Percentiles rank a stretch among this genome's conserved stretches.
These are phyloP conservation scores for Collybia nuda DNA, from an alignment of 768 basidiomycete genomes.

Conservation along the genomic window DNA sequence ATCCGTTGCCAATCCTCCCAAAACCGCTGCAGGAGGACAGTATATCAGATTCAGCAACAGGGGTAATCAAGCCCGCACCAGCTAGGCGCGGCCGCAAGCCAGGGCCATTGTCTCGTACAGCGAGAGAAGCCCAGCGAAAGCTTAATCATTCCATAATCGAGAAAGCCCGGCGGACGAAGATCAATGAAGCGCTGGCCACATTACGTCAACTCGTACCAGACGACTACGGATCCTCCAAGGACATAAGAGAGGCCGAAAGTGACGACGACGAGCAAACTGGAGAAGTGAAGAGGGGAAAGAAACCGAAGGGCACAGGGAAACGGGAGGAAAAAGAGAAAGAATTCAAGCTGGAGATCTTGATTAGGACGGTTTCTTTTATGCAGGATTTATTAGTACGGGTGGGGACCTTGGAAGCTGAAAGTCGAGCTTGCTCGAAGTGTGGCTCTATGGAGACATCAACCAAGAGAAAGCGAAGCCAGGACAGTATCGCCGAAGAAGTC, in stretches of 20 bases:
- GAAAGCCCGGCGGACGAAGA: constrained; percentile 91
- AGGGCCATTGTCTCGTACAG: constrained; percentile 68
- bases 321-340: constrained; percentile 72
- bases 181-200: constrained; percentile 85
- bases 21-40: constrained; percentile 7
- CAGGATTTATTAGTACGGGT: constrained; percentile 66
- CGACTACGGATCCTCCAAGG: constrained; percentile 36
- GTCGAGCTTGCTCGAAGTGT: constrained; percentile 25
- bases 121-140: constrained; percentile 85
- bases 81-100: constrained; percentile 75
- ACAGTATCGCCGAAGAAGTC: background rate
- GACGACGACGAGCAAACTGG: constrained; percentile 38
- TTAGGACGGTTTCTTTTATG: constrained; percentile 78
- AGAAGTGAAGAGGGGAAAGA: constrained; percentile 32
- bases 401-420: constrained; percentile 30
- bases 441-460: constrained; percentile 6
- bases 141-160: constrained; percentile 96
- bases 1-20: constrained; percentile 21
- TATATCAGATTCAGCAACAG: constrained; percentile 1
- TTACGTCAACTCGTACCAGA: constrained; percentile 77
- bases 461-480: constrained; percentile 14
- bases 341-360: constrained; percentile 90
- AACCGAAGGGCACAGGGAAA: constrained; percentile 38
- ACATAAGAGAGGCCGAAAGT: constrained; percentile 5
- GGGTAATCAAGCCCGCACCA: constrained; percentile 14